Percentiles rank a stretch among this genome's conserved stretches.
Evolutionary conservation across 345 rosid genomes (phyloP).

Genomic region (Leavenworthia alabamica): DNA sequence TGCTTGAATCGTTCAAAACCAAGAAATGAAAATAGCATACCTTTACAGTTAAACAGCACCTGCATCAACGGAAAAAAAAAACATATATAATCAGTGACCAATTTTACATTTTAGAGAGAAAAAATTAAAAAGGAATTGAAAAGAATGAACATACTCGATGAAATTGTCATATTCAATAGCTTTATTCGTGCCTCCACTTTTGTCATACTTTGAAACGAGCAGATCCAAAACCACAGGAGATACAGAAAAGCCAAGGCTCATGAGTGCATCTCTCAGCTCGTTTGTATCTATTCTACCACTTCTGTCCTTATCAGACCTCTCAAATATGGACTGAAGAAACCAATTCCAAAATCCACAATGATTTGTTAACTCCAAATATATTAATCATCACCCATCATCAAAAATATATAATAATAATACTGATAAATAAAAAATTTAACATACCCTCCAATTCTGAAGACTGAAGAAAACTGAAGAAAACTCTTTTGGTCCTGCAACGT

Average conservation of each 20-base stretch:
- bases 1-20: background rate
- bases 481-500: slow-evolving; percentile 71
- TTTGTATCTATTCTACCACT: slow-evolving; percentile 72
- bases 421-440: background rate
- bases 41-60: slow-evolving; percentile 92
- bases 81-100: background rate
- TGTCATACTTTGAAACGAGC: slow-evolving; percentile 81
- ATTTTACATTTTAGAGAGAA: background rate
- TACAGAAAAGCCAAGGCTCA: slow-evolving; percentile 66
- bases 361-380: background rate
- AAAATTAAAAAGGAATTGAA: background rate
- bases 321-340: slow-evolving; percentile 57
- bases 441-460: slow-evolving; percentile 95
- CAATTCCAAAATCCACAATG: background rate
- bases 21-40: slow-evolving; percentile 32
- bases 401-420: background rate
- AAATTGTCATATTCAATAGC: slow-evolving; percentile 93
- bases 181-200: slow-evolving; percentile 60
- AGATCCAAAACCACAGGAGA: slow-evolving; percentile 65
- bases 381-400: background rate
- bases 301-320: slow-evolving; percentile 76
- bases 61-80: slow-evolving; percentile 26
- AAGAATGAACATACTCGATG: slow-evolving; percentile 61
- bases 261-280: slow-evolving; percentile 78
- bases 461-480: slow-evolving; percentile 74